These are phyloP conservation scores for Lactifluus echinatus DNA, from an alignment of 768 basidiomycete genomes.

Conservation along the genomic window DNA sequence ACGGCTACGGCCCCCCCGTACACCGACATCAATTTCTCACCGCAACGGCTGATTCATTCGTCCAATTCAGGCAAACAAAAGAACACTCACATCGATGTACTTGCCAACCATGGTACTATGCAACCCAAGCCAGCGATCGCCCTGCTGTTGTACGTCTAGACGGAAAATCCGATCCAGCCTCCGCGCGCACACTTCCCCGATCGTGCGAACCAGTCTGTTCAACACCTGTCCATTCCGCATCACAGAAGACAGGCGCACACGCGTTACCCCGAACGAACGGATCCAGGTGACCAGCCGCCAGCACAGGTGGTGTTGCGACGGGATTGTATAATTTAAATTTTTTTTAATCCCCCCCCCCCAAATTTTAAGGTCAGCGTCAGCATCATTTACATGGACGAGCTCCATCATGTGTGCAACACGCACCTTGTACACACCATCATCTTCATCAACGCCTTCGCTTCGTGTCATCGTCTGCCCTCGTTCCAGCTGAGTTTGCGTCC, in stretches of 20 bases:
- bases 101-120: conserved; percentile 14
- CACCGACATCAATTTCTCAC: not conserved
- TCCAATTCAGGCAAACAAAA: conserved; percentile 12
- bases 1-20: not conserved
- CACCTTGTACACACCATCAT: conserved; percentile 6
- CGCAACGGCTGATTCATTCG: conserved; percentile 5
- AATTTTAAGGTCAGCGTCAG: conserved; percentile 8
- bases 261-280: conserved; percentile 11
- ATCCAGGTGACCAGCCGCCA: not conserved
- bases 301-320: not conserved
- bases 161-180: conserved; percentile 17
- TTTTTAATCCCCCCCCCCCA: not conserved
- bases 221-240: conserved; percentile 12
- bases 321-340: conserved; percentile 6
- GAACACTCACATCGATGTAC: conserved; percentile 19
- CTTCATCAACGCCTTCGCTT: not conserved
- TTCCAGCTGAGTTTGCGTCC: conserved; percentile 8
- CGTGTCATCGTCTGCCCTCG: not conserved
- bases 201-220: conserved; percentile 12
- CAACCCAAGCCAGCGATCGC: conserved; percentile 2
- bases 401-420: not conserved
- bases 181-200: conserved; percentile 12
- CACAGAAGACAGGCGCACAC: conserved; percentile 11
- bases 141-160: conserved; percentile 5
- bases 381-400: not conserved